Evolutionary conservation across 1,139 yeast species (phyloP).

Genomic region (Saccharomyces hybrid): DNA sequence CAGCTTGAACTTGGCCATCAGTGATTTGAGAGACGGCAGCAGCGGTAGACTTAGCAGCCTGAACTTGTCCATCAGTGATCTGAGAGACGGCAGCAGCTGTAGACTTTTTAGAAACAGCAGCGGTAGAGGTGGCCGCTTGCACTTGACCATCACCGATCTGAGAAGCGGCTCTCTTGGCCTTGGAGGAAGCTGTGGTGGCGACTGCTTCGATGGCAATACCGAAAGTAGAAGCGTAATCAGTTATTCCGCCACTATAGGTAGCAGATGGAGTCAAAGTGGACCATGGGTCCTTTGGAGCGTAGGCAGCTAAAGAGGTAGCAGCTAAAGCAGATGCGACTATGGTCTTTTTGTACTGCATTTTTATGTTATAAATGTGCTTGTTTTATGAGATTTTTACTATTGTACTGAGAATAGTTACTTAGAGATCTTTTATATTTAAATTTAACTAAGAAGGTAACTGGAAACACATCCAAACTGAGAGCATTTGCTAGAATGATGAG

Average conservation of each 20-base stretch:
- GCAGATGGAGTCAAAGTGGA: slow-evolving; percentile 60
- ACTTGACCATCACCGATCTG: slow-evolving; percentile 40
- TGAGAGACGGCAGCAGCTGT: slow-evolving; percentile 30
- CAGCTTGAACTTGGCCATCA: slow-evolving; percentile 18
- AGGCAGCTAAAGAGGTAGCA: slow-evolving; percentile 50
- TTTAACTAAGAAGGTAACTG: background rate
- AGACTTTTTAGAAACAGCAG: background rate
- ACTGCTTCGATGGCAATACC: slow-evolving; percentile 16
- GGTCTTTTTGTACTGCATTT: slow-evolving; percentile 34
- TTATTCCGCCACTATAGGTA: slow-evolving; percentile 50
- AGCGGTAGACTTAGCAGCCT: slow-evolving; percentile 7
- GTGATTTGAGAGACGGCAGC: slow-evolving; percentile 13
- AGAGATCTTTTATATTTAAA: background rate
- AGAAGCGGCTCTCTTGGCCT: slow-evolving; percentile 37
- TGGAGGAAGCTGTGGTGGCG: slow-evolving; percentile 33
- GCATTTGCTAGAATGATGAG: background rate
- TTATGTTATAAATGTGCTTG: background rate
- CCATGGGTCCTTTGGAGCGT: slow-evolving; percentile 65
- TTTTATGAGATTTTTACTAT: background rate
- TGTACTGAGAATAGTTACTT: background rate
- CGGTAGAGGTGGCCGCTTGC: slow-evolving; percentile 10
- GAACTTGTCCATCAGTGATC: slow-evolving; percentile 3
- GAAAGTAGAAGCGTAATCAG: slow-evolving; percentile 27
- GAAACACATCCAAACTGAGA: background rate
- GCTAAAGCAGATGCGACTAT: slow-evolving; percentile 38